Conservation (phyloP, 1,139 yeast genomes). For the Hyphopichia pseudoburtonii region DNA sequence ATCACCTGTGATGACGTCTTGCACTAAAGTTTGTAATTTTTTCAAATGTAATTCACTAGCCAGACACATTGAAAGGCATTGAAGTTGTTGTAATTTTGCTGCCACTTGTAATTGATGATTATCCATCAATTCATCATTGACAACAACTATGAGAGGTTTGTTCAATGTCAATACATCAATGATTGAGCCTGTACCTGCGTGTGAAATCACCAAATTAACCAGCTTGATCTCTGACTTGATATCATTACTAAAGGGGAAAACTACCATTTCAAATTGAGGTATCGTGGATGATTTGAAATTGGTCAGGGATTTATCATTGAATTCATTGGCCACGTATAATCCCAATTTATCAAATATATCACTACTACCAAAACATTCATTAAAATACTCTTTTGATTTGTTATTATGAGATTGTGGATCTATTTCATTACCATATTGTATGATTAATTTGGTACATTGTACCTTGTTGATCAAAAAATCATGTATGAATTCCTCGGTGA, state of each 20-base stretch:
- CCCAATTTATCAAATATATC: conserved; percentile 11
- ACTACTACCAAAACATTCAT: conserved; percentile 12
- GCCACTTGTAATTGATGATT: conserved; percentile 88
- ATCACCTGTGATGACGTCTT: not conserved
- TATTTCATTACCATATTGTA: conserved; percentile 71
- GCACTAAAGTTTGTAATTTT: not conserved
- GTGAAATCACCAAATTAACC: conserved; percentile 70
- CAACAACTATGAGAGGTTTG: conserved; percentile 66
- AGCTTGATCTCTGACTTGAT: conserved; percentile 36
- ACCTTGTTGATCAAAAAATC: conserved; percentile 18
- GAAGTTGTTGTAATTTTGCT: conserved; percentile 40
- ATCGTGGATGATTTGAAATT: conserved; percentile 3
- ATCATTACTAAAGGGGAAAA: conserved; percentile 49
- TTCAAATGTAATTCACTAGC: not conserved
- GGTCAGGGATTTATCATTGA: conserved; percentile 4
- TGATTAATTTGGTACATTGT: conserved; percentile 38
- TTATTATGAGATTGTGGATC: conserved; percentile 24
- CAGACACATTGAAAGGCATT: conserved; percentile 11
- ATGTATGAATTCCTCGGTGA: conserved; percentile 36
- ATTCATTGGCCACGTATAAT: conserved; percentile 8
- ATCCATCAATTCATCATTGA: conserved; percentile 72
- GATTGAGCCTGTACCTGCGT: conserved; percentile 94
- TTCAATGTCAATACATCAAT: conserved; percentile 64
- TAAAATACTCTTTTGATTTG: conserved; percentile 25
- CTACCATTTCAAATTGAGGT: conserved; percentile 27